These are phyloP conservation scores for Artemisia argyi DNA, from an alignment of 129 eudicot genomes.

Conservation along the genomic window DNA sequence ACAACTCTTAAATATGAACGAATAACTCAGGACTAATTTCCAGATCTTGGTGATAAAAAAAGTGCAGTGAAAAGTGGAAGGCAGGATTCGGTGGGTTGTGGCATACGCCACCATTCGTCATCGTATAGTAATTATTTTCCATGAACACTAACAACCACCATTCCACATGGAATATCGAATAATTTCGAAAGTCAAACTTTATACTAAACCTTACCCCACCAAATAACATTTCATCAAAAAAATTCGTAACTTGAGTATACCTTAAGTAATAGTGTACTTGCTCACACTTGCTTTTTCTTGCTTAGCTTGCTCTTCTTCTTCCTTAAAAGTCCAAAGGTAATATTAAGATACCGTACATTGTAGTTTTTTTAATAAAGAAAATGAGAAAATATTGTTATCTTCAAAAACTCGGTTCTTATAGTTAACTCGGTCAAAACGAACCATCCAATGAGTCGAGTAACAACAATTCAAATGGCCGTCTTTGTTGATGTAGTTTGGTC, in stretches of 20 bases:
- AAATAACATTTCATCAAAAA: not conserved
- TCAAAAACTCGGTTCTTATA: no score
- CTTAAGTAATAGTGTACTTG: slow-evolving; percentile 15
- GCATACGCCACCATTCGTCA: slow-evolving; percentile 18
- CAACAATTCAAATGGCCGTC: no score
- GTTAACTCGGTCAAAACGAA: no score
- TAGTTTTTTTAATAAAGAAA: no score
- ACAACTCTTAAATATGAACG: no score
- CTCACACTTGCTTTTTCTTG: slow-evolving; percentile 4
- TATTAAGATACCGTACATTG: no score
- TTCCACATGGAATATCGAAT: not conserved
- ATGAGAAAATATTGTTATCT: no score
- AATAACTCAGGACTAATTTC: not conserved
- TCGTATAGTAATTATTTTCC: slow-evolving; percentile 14
- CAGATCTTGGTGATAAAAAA: not conserved
- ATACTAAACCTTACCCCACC: slow-evolving; percentile 12
- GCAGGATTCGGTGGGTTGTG: slow-evolving; percentile 27
- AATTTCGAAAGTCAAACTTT: slow-evolving; percentile 13
- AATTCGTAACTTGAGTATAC: slow-evolving; percentile 20
- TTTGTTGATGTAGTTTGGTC: no score
- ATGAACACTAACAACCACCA: not conserved
- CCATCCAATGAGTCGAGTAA: no score
- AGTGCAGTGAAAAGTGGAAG: slow-evolving; percentile 14
- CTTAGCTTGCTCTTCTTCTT: not conserved
- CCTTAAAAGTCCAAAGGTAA: not conserved